A percentile compares a stretch with the other conserved stretches of the same genome.
Conservation (phyloP, 1,284 basidiomycete genomes). For the Singerocomus inundabilis region DNA sequence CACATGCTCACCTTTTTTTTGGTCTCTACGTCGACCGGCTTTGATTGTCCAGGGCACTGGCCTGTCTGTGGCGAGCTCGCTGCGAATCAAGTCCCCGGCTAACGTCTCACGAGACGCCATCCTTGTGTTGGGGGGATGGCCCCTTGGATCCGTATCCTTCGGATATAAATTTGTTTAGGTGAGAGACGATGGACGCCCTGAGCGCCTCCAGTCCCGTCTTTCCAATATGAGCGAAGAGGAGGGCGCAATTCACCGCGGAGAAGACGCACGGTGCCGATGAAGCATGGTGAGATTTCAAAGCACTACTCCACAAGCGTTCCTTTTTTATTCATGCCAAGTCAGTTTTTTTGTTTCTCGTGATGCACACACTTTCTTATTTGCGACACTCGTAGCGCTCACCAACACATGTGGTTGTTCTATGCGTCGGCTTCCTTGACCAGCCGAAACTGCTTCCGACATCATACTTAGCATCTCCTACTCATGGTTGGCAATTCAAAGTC, state of each 20-base stretch:
- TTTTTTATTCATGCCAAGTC: too few species aligned
- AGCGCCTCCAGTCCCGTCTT: not conserved
- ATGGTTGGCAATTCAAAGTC: not conserved
- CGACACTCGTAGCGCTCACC: not conserved
- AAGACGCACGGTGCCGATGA: not conserved
- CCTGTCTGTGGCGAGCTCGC: too few species aligned
- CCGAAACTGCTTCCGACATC: not conserved
- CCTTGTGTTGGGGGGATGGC: not conserved
- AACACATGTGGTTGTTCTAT: not conserved
- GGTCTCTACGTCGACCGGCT: too few species aligned
- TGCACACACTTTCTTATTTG: too few species aligned
- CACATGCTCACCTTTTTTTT: too few species aligned
- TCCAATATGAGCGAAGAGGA: not conserved
- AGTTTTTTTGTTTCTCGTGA: too few species aligned
- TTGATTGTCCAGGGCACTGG: too few species aligned
- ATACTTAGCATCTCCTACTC: not conserved
- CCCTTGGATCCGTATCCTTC: not conserved
- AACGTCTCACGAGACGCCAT: too few species aligned
- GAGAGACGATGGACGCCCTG: not conserved
- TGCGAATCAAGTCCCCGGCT: too few species aligned
- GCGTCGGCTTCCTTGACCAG: not conserved
- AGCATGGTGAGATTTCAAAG: not conserved
- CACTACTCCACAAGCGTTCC: too few species aligned
- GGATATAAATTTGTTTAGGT: too few species aligned
- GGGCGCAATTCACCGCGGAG: not conserved